A percentile compares a stretch with the other conserved stretches of the same genome.
These are phyloP conservation scores for Pluteus cervinus DNA, from an alignment of 768 basidiomycete species.

Conservation along the genomic window DNA sequence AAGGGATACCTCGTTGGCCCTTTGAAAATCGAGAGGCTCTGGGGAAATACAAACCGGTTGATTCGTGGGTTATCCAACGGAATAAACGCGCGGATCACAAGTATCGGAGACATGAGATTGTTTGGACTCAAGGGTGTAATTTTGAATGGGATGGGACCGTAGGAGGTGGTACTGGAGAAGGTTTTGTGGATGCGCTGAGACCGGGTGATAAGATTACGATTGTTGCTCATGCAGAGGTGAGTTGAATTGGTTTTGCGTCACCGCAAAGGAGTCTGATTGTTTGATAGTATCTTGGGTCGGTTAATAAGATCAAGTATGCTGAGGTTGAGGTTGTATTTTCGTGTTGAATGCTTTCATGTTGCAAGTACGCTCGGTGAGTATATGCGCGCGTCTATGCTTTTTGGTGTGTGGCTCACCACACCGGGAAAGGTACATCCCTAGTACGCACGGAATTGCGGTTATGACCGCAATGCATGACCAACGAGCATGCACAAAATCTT, in stretches of 20 bases:
- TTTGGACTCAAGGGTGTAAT: slow-evolving; percentile 1
- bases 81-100: too few relatives aligned
- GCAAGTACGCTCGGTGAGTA: too few relatives aligned
- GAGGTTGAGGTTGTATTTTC: slow-evolving; percentile 21
- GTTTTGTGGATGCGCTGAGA: slow-evolving; percentile 14
- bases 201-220: slow-evolving; percentile 18
- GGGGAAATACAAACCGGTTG: too few relatives aligned
- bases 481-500: too few relatives aligned
- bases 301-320: slow-evolving; percentile 15
- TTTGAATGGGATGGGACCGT: neutral
- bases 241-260: neutral
- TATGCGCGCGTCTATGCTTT: too few relatives aligned
- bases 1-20: too few relatives aligned
- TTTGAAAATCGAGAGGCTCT: too few relatives aligned
- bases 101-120: neutral
- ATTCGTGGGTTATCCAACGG: too few relatives aligned
- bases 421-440: too few relatives aligned
- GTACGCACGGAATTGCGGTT: too few relatives aligned
- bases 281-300: slow-evolving; percentile 23
- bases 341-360: slow-evolving; percentile 7
- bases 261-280: neutral
- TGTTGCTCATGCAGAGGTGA: slow-evolving; percentile 22
- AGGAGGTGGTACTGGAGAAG: slow-evolving; percentile 8
- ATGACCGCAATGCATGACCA: too few relatives aligned
- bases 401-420: too few relatives aligned